phyloP scores from a whole-genome alignment of 2,329 filamentous ascomycete species.

The Penicillium hordei region DNA sequence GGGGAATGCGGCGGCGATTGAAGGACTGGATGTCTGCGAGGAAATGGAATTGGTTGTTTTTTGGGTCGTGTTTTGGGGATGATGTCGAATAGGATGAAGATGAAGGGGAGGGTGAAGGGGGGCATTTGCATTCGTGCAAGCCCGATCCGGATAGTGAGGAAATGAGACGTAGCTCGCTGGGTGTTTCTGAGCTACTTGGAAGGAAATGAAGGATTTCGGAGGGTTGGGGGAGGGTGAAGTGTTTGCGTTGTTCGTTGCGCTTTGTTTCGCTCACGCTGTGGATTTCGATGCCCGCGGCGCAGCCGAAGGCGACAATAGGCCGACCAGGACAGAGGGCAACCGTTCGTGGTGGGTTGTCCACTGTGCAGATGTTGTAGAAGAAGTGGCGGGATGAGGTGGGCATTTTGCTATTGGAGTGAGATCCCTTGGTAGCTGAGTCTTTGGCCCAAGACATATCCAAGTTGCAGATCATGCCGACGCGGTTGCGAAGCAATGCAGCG shows the following conservation, averaged over 20 bases:
- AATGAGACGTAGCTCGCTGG: conserved; percentile 61
- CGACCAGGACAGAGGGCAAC: conserved; percentile 66
- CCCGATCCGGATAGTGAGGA: conserved; percentile 56
- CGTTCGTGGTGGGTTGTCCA: conserved; percentile 63
- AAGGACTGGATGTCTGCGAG: conserved; percentile 30
- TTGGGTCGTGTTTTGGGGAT: conserved; percentile 17
- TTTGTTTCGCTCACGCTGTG: conserved; percentile 58
- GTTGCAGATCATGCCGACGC: conserved; percentile 62
- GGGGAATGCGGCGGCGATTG: conserved; percentile 24
- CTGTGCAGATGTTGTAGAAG: conserved; percentile 57
- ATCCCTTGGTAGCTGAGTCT: conserved; percentile 3
- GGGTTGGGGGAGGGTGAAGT: conserved; percentile 44
- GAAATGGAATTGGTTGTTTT: conserved; percentile 32
- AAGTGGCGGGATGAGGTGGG: conserved; percentile 40
- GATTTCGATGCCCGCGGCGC: conserved; percentile 61
- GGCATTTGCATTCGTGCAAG: conserved; percentile 32
- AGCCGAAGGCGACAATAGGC: conserved; percentile 65
- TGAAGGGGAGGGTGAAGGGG: conserved; percentile 22
- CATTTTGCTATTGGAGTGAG: conserved; percentile 27
- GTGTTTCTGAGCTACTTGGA: conserved; percentile 52
- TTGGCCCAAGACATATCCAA: conserved; percentile 32
- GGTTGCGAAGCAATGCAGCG: conserved; percentile 60
- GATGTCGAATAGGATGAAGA: conserved; percentile 11
- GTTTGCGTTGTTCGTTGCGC: conserved; percentile 38
- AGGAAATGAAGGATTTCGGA: conserved; percentile 57